Evolutionary conservation across 2,329 filamentous ascomycete genomes (phyloP).

Genomic region (Fusarium acutatum): DNA sequence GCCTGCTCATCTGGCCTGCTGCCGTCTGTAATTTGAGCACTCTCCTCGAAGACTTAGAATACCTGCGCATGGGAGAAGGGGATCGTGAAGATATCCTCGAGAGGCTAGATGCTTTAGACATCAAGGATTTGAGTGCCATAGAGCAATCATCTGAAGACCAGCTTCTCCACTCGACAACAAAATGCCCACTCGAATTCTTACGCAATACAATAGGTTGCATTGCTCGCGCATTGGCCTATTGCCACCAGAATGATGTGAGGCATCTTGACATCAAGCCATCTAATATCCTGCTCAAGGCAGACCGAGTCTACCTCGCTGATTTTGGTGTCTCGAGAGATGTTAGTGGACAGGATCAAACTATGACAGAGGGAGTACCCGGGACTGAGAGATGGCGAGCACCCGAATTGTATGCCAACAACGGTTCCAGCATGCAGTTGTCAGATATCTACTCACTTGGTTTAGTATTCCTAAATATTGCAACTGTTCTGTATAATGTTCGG

Average conservation of each 20-base stretch:
- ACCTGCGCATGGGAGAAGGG: slow-evolving; percentile 48
- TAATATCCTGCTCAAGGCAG: slow-evolving; percentile 56
- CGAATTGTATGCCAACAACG: slow-evolving; percentile 50
- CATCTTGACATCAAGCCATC: slow-evolving; percentile 59
- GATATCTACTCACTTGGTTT: slow-evolving; percentile 60
- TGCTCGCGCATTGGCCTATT: slow-evolving; percentile 53
- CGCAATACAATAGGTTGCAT: slow-evolving; percentile 56
- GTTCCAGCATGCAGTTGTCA: slow-evolving; percentile 56
- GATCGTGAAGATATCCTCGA: slow-evolving; percentile 53
- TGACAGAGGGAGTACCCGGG: slow-evolving; percentile 52
- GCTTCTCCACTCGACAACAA: slow-evolving; percentile 32
- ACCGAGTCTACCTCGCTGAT: slow-evolving; percentile 57
- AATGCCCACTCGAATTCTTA: slow-evolving; percentile 53
- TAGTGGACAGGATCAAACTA: slow-evolving; percentile 54
- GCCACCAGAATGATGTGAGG: slow-evolving; percentile 53
- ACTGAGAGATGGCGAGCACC: slow-evolving; percentile 58
- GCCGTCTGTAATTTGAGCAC: slow-evolving; percentile 55
- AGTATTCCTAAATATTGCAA: slow-evolving; percentile 55
- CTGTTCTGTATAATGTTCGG: slow-evolving; percentile 52
- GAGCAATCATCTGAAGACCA: slow-evolving; percentile 39
- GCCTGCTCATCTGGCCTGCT: slow-evolving; percentile 57
- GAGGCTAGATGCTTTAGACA: slow-evolving; percentile 50
- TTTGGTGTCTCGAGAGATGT: slow-evolving; percentile 60
- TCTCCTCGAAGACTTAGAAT: slow-evolving; percentile 55
- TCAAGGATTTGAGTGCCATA: slow-evolving; percentile 49